These are phyloP conservation scores for Trametes punicea DNA, from an alignment of 768 basidiomycete species.

Conservation along the genomic window DNA sequence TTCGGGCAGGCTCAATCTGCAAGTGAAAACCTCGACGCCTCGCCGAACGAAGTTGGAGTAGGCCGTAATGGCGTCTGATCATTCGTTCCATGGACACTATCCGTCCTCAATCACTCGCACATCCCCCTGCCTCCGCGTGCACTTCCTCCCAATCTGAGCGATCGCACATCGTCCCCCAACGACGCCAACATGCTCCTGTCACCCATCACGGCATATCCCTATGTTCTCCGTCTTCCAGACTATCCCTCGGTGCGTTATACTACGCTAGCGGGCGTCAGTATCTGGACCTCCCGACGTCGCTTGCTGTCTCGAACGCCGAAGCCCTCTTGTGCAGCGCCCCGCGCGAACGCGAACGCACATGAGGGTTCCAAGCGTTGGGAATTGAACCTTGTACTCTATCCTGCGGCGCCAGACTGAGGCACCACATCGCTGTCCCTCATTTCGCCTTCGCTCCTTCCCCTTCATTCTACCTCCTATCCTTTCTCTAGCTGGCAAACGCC, in stretches of 20 bases:
- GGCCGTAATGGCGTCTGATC: constrained; percentile 17
- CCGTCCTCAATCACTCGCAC: background rate
- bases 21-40: background rate
- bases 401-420: background rate
- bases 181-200: background rate
- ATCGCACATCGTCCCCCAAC: constrained; percentile 5
- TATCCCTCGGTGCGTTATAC: background rate
- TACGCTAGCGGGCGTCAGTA: too few relatives aligned
- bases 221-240: background rate
- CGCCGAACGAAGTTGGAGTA: background rate
- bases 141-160: background rate
- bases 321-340: background rate
- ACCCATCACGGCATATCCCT: background rate
- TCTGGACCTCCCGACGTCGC: too few relatives aligned
- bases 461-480: background rate
- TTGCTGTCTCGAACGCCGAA: background rate
- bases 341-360: background rate
- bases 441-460: background rate
- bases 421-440: background rate
- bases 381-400: constrained; percentile 17
- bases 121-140: background rate
- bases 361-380: background rate
- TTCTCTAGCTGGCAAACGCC: background rate
- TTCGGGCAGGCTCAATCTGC: background rate
- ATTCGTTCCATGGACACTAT: background rate